Conservation (phyloP, 2,329 filamentous ascomycete species). For the Phaeoacremonium minimum region DNA sequence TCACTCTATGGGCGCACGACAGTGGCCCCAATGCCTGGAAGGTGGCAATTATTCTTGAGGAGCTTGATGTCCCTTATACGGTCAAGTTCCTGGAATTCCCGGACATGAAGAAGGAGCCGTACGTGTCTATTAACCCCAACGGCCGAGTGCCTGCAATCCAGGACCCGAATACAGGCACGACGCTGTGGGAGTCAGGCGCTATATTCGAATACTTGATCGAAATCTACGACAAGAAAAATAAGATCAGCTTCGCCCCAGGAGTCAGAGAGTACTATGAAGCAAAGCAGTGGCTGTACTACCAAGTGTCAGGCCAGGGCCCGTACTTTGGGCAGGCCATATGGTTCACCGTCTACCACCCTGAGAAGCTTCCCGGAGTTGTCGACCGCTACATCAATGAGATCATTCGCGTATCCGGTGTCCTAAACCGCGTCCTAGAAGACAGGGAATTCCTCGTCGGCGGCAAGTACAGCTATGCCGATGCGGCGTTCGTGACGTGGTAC, state of each 20-base stretch:
- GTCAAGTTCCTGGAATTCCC: conserved; percentile 11
- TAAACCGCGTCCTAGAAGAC: conserved; percentile 12
- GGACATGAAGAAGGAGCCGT: conserved; percentile 2
- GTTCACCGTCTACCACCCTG: conserved; percentile 27
- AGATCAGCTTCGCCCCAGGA: conserved; percentile 29
- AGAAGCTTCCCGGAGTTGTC: conserved; percentile 13
- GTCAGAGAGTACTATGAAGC: conserved; percentile 26
- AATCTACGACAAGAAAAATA: conserved; percentile 35
- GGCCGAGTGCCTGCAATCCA: conserved; percentile 5
- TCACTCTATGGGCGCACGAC: conserved; percentile 19
- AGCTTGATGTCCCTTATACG: conserved; percentile 23
- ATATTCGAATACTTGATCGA: conserved; percentile 43
- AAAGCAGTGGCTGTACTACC: conserved; percentile 38
- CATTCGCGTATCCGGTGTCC: conserved; percentile 16
- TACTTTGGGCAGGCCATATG: conserved; percentile 36
- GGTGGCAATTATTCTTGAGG: conserved; percentile 20
- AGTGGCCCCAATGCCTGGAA: conserved; percentile 23
- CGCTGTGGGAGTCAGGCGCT: conserved; percentile 44
- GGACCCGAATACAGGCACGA: conserved; percentile 38
- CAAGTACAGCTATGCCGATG: conserved; percentile 16
- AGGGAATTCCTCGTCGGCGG: conserved; percentile 18
- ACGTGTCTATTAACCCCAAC: conserved; percentile 5
- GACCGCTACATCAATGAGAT: conserved; percentile 18
- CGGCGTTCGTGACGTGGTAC: conserved; percentile 10
- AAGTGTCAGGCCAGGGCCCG: conserved; percentile 36